Base-by-base conservation (phyloP, 2,329 filamentous ascomycete genomes). In the Dothistroma pini region DNA sequence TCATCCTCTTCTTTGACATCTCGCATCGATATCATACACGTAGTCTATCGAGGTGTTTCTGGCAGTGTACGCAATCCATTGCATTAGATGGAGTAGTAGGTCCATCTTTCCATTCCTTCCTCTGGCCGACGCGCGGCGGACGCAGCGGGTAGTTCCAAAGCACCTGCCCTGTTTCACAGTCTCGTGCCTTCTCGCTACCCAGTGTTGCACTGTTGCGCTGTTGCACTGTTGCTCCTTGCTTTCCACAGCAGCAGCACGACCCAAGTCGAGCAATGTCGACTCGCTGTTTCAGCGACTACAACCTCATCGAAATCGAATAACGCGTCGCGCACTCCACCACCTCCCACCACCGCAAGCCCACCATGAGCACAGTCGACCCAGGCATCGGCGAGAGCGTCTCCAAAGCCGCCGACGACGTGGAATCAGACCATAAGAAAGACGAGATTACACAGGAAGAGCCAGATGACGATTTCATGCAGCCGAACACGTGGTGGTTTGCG, bases 401-500 rank as follows among this genome's bases (percentile, higher is more conserved):
- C 31, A 71, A 81, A 47, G 79, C 77, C 14, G 79, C 80, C 8
- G 68, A 80, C 19, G 75, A 78, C 61, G 70, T 82, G 31, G 78
- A 82, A n/a, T 31, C 56, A n/a, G 53, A 63, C 31, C 29, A 48
- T 48, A 57, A 67, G 21, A 32, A 32, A 32, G 34, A 52, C 32
- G 65, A 79, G n/a, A 73, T 76, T 55, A 71, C 81, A 31, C 78
- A 81, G 49, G 47, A 66, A 41, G 69, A 77, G 19, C 71, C 75
- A 1, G 67, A 78, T 35, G 70, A 75, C 31, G 72, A 80, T 51
- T 79, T 75, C 59, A 68, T 78, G 8, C 76, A 79, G 58, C 80
- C 65, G 8, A 68, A 56, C 50, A 77, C 79, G 58, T 86, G 83
- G 83, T 87, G 84, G 84, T 83, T 86, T 68, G 83, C 83, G 2